Percentiles rank a stretch among this genome's conserved stretches.
Conservation (phyloP, 2,329 filamentous ascomycete genomes). For the Colletotrichum sp. region DNA sequence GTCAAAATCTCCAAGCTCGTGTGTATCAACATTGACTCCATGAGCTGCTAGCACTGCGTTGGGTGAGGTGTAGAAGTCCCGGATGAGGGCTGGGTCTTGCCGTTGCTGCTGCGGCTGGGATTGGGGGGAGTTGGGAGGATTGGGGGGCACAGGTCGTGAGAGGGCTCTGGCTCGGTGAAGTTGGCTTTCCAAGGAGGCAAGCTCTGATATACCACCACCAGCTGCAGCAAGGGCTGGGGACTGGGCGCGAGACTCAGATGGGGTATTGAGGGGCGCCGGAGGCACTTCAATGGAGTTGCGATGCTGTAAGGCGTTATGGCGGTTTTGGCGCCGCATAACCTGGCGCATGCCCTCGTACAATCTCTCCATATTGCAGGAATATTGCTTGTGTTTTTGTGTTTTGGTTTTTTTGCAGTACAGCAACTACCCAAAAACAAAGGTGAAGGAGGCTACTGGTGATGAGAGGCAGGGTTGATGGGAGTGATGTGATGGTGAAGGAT, state of each 20-base stretch:
- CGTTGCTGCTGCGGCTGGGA: background rate
- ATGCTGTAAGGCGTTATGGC: background rate
- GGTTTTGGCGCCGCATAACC: conserved; percentile 7
- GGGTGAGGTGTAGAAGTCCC: conserved; percentile 9
- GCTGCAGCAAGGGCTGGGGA: background rate
- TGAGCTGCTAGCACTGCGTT: background rate
- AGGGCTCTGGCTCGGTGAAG: conserved; percentile 11
- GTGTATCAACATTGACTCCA: background rate
- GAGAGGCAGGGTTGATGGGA: background rate
- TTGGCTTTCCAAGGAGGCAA: background rate
- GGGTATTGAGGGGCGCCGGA: conserved; percentile 10
- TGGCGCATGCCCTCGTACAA: conserved; percentile 13
- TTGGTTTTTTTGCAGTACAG: background rate
- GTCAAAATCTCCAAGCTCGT: background rate
- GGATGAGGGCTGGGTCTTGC: background rate
- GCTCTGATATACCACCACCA: background rate
- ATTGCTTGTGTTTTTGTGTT: background rate
- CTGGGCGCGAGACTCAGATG: conserved; percentile 10
- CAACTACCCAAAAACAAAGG: background rate
- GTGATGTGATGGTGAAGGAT: background rate
- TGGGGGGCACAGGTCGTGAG: conserved; percentile 11
- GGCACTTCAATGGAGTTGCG: conserved; percentile 14
- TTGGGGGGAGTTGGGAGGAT: conserved; percentile 17
- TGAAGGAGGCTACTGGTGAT: background rate
- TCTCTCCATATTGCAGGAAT: background rate